These are phyloP conservation scores for Acacia melanoxylon DNA, from an alignment of 306 rosid genomes.

Conservation along the genomic window DNA sequence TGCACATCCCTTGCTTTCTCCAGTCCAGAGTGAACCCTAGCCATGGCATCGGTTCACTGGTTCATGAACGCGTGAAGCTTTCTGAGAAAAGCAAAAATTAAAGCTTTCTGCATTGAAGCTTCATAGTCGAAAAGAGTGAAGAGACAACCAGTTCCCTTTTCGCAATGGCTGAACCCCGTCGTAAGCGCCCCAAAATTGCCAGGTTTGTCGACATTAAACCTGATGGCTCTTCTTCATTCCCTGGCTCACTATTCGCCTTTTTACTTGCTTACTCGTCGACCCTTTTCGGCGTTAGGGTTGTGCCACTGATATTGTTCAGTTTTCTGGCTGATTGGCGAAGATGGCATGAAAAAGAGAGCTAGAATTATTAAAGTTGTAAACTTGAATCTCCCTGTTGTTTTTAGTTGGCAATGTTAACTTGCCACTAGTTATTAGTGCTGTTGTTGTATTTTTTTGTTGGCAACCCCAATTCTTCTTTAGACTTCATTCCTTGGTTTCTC, in stretches of 20 bases:
- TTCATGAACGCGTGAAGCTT: conserved; percentile 31
- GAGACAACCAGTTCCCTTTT: not conserved
- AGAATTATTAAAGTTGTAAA: not conserved
- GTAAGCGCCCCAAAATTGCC: conserved; percentile 68
- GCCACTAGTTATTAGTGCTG: not conserved
- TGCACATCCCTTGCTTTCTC: not conserved
- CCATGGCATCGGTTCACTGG: not conserved
- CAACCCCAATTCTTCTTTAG: not conserved
- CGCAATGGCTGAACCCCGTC: conserved; percentile 60
- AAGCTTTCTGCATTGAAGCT: not conserved
- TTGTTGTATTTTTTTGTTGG: not conserved
- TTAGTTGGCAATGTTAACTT: conserved; percentile 11
- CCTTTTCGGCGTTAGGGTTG: conserved; percentile 19
- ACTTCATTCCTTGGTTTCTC: not conserved
- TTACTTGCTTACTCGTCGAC: not conserved
- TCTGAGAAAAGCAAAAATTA: not conserved
- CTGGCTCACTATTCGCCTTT: not conserved
- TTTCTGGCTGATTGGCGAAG: not conserved
- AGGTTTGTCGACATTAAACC: conserved; percentile 47
- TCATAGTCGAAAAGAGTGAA: not conserved
- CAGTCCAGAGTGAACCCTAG: conserved; percentile 44
- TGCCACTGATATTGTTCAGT: not conserved
- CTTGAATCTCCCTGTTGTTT: not conserved
- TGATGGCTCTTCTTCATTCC: not conserved
- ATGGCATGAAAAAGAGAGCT: not conserved